Percentiles rank a stretch among this genome's conserved stretches.
Evolutionary conservation across 75 land plant species (phyloP).

Genomic region (Pinus albicaulis): DNA sequence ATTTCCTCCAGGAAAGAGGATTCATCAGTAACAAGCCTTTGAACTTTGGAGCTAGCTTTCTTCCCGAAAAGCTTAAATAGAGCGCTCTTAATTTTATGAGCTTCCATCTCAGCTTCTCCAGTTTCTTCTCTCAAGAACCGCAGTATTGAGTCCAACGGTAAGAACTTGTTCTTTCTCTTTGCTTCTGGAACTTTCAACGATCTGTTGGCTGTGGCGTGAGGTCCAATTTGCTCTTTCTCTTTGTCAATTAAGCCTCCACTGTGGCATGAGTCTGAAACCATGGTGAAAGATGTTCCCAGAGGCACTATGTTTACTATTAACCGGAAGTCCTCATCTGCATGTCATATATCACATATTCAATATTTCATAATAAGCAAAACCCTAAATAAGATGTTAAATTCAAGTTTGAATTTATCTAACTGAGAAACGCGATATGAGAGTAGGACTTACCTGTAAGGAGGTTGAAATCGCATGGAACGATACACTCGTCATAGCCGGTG

Average conservation of each 20-base stretch:
- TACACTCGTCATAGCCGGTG: slow-evolving; percentile 57
- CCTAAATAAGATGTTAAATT: too few species aligned
- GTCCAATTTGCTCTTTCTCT: slow-evolving; percentile 82
- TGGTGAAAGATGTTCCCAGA: slow-evolving; percentile 56
- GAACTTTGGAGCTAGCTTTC: background rate
- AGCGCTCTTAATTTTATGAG: background rate
- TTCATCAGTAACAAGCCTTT: too few species aligned
- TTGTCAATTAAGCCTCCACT: slow-evolving; percentile 81
- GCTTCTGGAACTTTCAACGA: too few species aligned
- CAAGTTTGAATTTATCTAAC: too few species aligned
- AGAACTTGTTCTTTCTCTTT: background rate
- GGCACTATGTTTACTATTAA: slow-evolving; percentile 60
- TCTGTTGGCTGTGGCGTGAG: background rate
- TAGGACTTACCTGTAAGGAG: slow-evolving; percentile 54
- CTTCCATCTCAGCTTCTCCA: background rate
- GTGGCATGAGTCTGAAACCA: slow-evolving; percentile 88
- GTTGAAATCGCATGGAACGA: slow-evolving; percentile 84
- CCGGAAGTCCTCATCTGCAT: slow-evolving; percentile 79
- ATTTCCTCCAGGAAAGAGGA: too few species aligned
- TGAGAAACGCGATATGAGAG: too few species aligned
- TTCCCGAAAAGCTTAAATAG: background rate
- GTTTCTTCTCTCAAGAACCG: slow-evolving; percentile 2
- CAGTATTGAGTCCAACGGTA: background rate
- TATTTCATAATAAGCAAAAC: too few species aligned
- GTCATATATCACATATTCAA: background rate